Conservation (phyloP, 164 flowering plant genomes). For the Magnolia officinalis region DNA sequence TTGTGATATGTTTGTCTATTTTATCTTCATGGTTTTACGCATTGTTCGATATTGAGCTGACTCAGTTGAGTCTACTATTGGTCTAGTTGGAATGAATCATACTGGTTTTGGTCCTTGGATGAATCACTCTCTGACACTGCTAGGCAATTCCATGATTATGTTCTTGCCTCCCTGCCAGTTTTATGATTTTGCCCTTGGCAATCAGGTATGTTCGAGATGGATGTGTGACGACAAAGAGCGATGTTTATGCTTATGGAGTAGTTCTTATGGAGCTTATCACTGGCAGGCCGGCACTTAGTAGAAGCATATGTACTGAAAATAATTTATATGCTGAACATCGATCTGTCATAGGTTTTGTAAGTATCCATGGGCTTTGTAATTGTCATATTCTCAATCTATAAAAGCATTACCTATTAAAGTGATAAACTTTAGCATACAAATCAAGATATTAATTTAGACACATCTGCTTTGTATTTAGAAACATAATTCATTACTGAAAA, state of each 20-base stretch:
- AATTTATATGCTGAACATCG: slow-evolving; percentile 22
- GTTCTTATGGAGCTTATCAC: slow-evolving; percentile 35
- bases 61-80: neutral
- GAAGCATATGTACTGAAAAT: slow-evolving; percentile 16
- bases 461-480: too few relatives aligned
- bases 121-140: too few relatives aligned
- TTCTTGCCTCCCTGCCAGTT: neutral
- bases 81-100: too few relatives aligned
- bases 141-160: neutral
- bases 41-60: too few relatives aligned
- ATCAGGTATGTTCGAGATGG: slow-evolving; percentile 34
- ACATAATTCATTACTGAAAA: too few relatives aligned
- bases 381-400: neutral
- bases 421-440: neutral
- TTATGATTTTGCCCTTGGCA: neutral
- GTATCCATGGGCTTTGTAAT: neutral
- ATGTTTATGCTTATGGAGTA: slow-evolving; percentile 33
- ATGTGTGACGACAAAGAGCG: slow-evolving; percentile 28
- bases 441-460: too few relatives aligned
- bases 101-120: neutral
- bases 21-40: neutral
- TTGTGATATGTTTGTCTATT: neutral
- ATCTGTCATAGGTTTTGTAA: slow-evolving; percentile 27
- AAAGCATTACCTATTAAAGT: neutral
- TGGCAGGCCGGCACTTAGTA: slow-evolving; percentile 28